These are phyloP conservation scores for Pseudocercospora fijiensis DNA, from an alignment of 2,329 filamentous ascomycete species.

Conservation along the genomic window DNA sequence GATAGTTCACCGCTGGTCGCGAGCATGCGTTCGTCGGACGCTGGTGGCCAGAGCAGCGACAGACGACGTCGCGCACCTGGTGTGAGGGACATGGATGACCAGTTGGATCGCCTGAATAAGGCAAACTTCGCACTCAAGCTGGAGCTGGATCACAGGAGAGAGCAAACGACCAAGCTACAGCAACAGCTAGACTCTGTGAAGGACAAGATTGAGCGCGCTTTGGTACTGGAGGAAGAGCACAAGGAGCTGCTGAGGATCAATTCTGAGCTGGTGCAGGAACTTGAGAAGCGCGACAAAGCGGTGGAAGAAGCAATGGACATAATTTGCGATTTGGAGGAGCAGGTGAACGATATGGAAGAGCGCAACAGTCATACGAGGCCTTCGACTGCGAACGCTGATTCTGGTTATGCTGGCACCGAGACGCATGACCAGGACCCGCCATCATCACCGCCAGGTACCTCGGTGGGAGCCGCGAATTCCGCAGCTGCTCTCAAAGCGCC, in stretches of 20 bases:
- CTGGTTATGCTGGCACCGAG: constrained; percentile 39
- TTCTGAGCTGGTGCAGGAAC: constrained; percentile 57
- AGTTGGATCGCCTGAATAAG: constrained; percentile 68
- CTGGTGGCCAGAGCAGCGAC: constrained; percentile 23
- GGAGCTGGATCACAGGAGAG: constrained; percentile 67
- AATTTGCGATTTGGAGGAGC: constrained; percentile 64
- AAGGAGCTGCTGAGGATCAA: constrained; percentile 58
- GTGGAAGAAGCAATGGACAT: constrained; percentile 69
- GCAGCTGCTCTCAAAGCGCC: constrained; percentile 14
- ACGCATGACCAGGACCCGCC: constrained; percentile 32
- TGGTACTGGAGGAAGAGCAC: constrained; percentile 41
- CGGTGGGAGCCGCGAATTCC: constrained; percentile 14
- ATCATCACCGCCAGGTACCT: constrained; percentile 30
- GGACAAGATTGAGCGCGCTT: constrained; percentile 47
- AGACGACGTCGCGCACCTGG: constrained; percentile 48
- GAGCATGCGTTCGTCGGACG: constrained; percentile 21
- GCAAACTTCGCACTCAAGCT: constrained; percentile 76
- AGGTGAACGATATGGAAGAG: constrained; percentile 31
- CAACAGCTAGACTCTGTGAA: constrained; percentile 57
- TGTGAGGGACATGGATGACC: constrained; percentile 67
- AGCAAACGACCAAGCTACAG: constrained; percentile 62
- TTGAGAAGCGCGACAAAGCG: constrained; percentile 66
- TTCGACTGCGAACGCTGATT: constrained; percentile 38
- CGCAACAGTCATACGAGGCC: constrained; percentile 33
- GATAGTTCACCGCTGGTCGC: constrained; percentile 34